Evolutionary conservation across 371 early-diverging fungal species (phyloP), one percentile per base, ranked within the genome.

Genomic region (Chytridium lagenaria): DNA sequence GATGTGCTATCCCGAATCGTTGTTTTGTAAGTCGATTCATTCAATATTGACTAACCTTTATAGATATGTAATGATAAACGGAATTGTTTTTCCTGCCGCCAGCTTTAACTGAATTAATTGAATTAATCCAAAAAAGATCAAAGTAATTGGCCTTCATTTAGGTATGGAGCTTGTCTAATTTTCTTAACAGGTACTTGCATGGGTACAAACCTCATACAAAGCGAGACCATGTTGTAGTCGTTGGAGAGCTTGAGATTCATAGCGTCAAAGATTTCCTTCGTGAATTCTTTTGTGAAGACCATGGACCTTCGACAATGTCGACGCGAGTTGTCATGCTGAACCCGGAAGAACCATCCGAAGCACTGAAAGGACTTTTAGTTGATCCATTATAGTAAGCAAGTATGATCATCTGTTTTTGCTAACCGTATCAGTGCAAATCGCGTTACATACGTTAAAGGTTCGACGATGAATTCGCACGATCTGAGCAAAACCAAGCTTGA

Each of bases 71-170:
- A 86, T 92, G 87, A 82, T 92, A 39, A 81, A 88, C 37, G 92
- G 92, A 12, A 84, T 89, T 28, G 81, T n/a, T 92, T 44, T 91
- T 85, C 77, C 80, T 92, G 55, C 92, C 92, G 26, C 84, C 90
- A 12, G 77, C 82, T 38, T 80, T 92, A 50, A 68, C 88, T n/a
- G 91, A 90, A 65, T 81, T 92, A 50, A 77, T 91, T 51, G 80
- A 79, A 28, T 66, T 91, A 67, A 80, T 89, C 38, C 64, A 37
- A n/a, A 36, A 28, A 10, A 23, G 37, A 34, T 63, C 63, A 3
- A 55, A 55, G 55, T 55, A 55, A 55, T 10, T 23, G 10, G 12
- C 36, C 30, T 5, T 36, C 36, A 31, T 23, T 30, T 15, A 15
- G 33, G 12, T 36, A 31, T 63, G 10, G 7, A 31, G 10, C n/a